phyloP scores from a whole-genome alignment of 169 alveolate genomes.

The Plasmodium cynomolgi region DNA sequence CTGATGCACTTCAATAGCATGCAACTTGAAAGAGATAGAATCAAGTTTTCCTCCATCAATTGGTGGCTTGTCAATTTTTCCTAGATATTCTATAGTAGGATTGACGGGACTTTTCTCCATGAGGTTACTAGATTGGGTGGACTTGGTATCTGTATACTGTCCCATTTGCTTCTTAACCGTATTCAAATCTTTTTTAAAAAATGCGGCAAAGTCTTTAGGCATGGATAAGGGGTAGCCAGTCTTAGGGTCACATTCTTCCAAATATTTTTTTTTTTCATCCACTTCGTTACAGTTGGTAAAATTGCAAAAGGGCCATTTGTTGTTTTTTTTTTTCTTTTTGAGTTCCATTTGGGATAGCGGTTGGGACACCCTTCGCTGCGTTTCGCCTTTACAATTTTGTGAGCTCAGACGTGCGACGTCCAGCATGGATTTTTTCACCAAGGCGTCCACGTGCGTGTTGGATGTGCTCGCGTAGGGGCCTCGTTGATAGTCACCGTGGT shows the following conservation, averaged over 20 bases:
- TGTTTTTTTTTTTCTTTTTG: slow-evolving; percentile 60
- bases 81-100: slow-evolving; percentile 82
- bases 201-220: slow-evolving; percentile 83
- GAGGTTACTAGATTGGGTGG: slow-evolving; percentile 33
- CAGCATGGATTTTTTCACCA: slow-evolving; percentile 24
- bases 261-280: not conserved
- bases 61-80: slow-evolving; percentile 81
- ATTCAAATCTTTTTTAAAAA: slow-evolving; percentile 77
- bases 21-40: slow-evolving; percentile 87
- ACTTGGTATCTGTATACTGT: not conserved
- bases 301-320: slow-evolving; percentile 80
- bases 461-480: not conserved
- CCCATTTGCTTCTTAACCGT: slow-evolving; percentile 69
- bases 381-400: slow-evolving; percentile 9
- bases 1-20: slow-evolving; percentile 91
- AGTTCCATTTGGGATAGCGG: slow-evolving; percentile 11
- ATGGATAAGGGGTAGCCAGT: slow-evolving; percentile 79
- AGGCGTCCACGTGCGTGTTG: slow-evolving; percentile 29
- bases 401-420: slow-evolving; percentile 9
- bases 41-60: slow-evolving; percentile 82
- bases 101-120: slow-evolving; percentile 76
- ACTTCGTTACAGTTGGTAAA: slow-evolving; percentile 29
- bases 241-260: slow-evolving; percentile 66
- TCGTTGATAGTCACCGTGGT: not conserved
- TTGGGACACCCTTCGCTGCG: slow-evolving; percentile 1